Base-by-base conservation (phyloP, 1,284 basidiomycete genomes). In the Papiliotrema fonsecae region DNA sequence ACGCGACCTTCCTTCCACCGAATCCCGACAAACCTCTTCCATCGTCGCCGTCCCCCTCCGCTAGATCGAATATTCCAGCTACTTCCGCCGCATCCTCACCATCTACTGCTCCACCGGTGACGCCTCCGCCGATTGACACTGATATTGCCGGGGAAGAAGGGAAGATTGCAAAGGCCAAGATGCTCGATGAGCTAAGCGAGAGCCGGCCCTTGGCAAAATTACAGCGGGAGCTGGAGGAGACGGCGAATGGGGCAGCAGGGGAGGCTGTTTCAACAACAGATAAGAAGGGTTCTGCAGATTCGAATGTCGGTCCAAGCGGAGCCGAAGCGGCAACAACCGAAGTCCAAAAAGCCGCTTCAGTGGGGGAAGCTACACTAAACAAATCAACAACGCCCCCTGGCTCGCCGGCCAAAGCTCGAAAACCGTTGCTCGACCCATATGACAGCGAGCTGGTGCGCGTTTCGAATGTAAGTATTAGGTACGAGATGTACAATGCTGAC, bases 391-490 rank as follows among this genome's bases (percentile, higher is more conserved):
- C 45, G 14, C 44, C 58, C 19, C 44, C 58, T n/a, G 49, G 50
- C 18, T 55, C 56, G 27, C 56, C 41, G 22, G 58, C 50, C 46
- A 50, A 35, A 38, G 37, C 58, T 7, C 54, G 58, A 21, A 65
- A 66, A 42, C 67, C 90, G 0, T 72, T 97, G 25, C 75, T 97
- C 45, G 90, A 86, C 67, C 87, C 92, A 52, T 82, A 92, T 56
- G 94, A 98, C 69, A 66, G 69, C n/a, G 94, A 98, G 74, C 78
- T 98, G 40, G 75, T 77, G 14, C 78, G 94, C 18, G 77, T 97
- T 11, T 78, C 81, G 50, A 78, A 78, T 65, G 91, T 90, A 61
- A 54, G 80, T 54, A 21, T 41, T 49, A 6, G 10, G 9, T 13
- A 4, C 51, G 40, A 6, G 37, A 28, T 18, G 7, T 34, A 37